A percentile compares a stretch with the other conserved stretches of the same genome.
Evolutionary conservation across 2,329 filamentous ascomycete genomes (phyloP).

Genomic region (Emergomyces pasteurianus): DNA sequence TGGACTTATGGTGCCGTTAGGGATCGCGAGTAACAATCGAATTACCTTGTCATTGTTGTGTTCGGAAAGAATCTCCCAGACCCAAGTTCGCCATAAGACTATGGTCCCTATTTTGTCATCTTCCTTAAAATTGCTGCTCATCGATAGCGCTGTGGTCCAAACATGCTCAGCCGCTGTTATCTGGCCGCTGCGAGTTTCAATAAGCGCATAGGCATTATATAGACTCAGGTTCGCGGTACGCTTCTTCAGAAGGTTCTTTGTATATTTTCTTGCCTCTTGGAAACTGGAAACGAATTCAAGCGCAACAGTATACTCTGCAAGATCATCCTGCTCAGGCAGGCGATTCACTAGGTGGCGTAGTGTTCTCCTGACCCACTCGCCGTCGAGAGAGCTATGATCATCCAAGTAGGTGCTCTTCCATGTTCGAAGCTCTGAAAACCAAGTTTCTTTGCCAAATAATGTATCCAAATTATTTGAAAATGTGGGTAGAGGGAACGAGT

Average conservation of each 20-base stretch:
- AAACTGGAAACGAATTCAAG: slow-evolving; percentile 49
- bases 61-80: slow-evolving; percentile 53
- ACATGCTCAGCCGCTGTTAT: slow-evolving; percentile 49
- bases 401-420: slow-evolving; percentile 19
- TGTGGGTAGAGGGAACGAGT: slow-evolving; percentile 26
- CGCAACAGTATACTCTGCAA: slow-evolving; percentile 61
- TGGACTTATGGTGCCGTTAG: slow-evolving; percentile 25
- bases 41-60: slow-evolving; percentile 26
- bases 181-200: slow-evolving; percentile 52
- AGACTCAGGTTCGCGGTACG: slow-evolving; percentile 52
- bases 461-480: slow-evolving; percentile 38
- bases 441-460: slow-evolving; percentile 43
- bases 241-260: slow-evolving; percentile 61
- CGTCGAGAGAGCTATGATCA: slow-evolving; percentile 25
- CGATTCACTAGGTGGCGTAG: slow-evolving; percentile 46
- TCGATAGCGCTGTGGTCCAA: slow-evolving; percentile 53
- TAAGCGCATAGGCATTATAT: slow-evolving; percentile 68
- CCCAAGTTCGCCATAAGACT: slow-evolving; percentile 49
- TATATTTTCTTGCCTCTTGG: slow-evolving; percentile 51
- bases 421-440: slow-evolving; percentile 29
- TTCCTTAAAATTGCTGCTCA: slow-evolving; percentile 35
- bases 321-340: slow-evolving; percentile 32
- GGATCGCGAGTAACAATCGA: slow-evolving; percentile 29
- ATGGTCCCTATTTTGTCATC: slow-evolving; percentile 26
- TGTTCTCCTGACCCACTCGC: slow-evolving; percentile 39